Percentiles rank a stretch among this genome's conserved stretches.
phyloP scores from a whole-genome alignment of 2,329 filamentous ascomycete genomes.

The Sporothrix humicola region DNA sequence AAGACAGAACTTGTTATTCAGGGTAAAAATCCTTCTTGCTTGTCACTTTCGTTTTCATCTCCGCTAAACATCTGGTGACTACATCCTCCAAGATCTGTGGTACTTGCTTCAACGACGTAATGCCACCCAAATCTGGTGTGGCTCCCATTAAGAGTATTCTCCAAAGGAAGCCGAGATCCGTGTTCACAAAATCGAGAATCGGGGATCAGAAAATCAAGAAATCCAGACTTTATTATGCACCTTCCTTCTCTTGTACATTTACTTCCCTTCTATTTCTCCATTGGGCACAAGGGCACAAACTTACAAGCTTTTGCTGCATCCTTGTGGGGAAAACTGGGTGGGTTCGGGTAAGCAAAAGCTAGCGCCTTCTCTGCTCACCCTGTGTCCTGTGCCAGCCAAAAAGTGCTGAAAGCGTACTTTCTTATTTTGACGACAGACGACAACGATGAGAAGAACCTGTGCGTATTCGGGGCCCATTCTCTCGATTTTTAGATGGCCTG shows the following conservation, averaged over 20 bases:
- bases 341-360: background rate
- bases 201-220: background rate
- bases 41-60: background rate
- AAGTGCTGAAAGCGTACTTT: background rate
- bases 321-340: background rate
- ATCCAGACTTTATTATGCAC: background rate
- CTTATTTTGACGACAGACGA: constrained; percentile 2
- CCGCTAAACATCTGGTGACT: background rate
- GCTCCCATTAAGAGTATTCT: background rate
- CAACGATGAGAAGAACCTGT: background rate
- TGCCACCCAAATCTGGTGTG: background rate
- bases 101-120: constrained; percentile 10
- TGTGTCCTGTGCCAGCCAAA: too few species aligned
- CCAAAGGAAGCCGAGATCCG: background rate
- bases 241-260: background rate
- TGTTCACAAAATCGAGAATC: too few species aligned
- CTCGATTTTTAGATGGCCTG: background rate
- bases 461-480: background rate
- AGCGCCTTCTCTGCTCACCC: background rate
- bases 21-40: background rate
- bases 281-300: background rate
- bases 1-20: background rate
- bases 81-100: background rate
- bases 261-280: background rate
- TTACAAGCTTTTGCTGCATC: background rate